These are phyloP conservation scores for Zygosaccharomyces sapae DNA, from an alignment of 1,139 yeast genomes.

Conservation along the genomic window DNA sequence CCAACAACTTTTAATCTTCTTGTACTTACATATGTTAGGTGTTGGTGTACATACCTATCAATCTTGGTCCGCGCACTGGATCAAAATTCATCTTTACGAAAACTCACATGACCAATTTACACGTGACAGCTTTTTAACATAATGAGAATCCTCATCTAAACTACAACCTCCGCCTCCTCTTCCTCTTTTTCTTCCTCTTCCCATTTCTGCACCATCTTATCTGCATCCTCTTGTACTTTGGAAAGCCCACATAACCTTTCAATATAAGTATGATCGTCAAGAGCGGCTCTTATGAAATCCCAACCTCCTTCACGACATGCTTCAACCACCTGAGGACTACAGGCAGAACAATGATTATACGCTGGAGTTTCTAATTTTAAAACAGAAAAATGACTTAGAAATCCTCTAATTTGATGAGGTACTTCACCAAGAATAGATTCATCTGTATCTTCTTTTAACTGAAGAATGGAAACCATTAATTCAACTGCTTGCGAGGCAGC, in stretches of 20 bases:
- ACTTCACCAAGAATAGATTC: constrained; percentile 62
- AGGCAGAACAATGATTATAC: constrained; percentile 78
- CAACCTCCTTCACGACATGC: constrained; percentile 57
- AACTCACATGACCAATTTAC: background rate
- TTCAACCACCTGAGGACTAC: constrained; percentile 57
- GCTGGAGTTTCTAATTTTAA: constrained; percentile 65
- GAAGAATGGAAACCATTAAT: constrained; percentile 67
- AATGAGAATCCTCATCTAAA: constrained; percentile 17
- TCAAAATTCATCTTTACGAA: no score
- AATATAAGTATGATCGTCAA: constrained; percentile 59
- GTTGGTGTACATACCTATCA: constrained; percentile 1
- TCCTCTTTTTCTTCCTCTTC: constrained; percentile 38
- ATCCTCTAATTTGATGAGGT: constrained; percentile 92
- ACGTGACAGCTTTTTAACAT: background rate
- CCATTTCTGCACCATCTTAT: constrained; percentile 50
- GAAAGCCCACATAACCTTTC: constrained; percentile 77
- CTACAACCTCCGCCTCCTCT: constrained; percentile 9
- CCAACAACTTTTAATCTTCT: background rate
- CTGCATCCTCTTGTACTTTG: constrained; percentile 69
- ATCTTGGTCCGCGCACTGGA: no score
- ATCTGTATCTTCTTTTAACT: constrained; percentile 51
- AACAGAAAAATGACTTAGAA: constrained; percentile 59
- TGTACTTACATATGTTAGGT: background rate
- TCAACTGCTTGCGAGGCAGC: constrained; percentile 90
- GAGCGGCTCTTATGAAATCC: constrained; percentile 71